Percentiles rank a stretch among this genome's conserved stretches.
phyloP scores from a whole-genome alignment of 176 grass and related monocot genomes.

The Aegilops longissima region DNA sequence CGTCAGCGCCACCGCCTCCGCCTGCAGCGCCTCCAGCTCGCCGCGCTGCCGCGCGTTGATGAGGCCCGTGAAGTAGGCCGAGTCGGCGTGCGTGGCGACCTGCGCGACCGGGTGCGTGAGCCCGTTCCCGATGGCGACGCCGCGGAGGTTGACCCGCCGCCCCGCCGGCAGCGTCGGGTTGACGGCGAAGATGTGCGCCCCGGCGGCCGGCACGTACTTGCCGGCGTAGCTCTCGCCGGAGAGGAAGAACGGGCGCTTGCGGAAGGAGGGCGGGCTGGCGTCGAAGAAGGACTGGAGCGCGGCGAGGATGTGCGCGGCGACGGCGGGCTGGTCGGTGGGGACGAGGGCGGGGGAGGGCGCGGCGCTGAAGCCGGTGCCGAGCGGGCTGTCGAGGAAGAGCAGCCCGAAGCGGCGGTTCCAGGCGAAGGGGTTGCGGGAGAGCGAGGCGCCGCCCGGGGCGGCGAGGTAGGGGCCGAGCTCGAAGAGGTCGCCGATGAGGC shows the following conservation, averaged over 20 bases:
- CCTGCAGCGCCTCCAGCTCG: slow-evolving; percentile 41
- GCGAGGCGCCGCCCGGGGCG: slow-evolving; percentile 7
- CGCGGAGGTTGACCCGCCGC: slow-evolving; percentile 37
- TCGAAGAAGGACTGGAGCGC: slow-evolving; percentile 41
- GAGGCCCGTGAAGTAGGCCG: slow-evolving; percentile 53
- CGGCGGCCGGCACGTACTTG: slow-evolving; percentile 50
- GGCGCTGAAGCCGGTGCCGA: slow-evolving; percentile 52
- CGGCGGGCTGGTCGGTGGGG: slow-evolving; percentile 40
- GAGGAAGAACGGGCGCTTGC: slow-evolving; percentile 44
- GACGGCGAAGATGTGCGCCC: slow-evolving; percentile 8
- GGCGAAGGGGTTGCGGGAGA: slow-evolving; percentile 40
- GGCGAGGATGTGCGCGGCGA: slow-evolving; percentile 41
- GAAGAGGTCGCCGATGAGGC: slow-evolving; percentile 48
- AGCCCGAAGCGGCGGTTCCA: slow-evolving; percentile 58
- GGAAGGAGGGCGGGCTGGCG: neutral
- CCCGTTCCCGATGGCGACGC: slow-evolving; percentile 56
- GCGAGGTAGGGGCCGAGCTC: slow-evolving; percentile 54
- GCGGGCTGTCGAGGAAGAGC: slow-evolving; percentile 66
- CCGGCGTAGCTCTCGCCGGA: slow-evolving; percentile 67
- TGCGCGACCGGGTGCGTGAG: slow-evolving; percentile 53
- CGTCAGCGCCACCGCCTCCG: slow-evolving; percentile 13
- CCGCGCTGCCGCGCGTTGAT: slow-evolving; percentile 35
- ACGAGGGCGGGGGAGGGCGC: slow-evolving; percentile 14
- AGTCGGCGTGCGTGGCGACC: slow-evolving; percentile 42
- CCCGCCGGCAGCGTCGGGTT: neutral